Base-by-base conservation (phyloP, 495 filamentous ascomycete genomes). In the Daldinia caldariorum region DNA sequence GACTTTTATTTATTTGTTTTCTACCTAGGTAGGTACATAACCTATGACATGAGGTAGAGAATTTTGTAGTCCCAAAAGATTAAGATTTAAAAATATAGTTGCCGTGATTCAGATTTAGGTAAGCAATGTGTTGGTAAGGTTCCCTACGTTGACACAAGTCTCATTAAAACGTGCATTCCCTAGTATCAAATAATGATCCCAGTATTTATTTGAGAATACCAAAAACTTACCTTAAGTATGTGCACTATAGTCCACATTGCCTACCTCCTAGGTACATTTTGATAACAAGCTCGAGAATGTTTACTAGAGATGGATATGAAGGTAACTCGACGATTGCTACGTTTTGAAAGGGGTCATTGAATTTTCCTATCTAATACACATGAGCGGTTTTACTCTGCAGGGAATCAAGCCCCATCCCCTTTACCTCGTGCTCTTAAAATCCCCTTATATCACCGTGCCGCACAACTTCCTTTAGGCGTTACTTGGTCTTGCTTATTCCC, bases 351-450 rank as follows among this genome's bases (percentile, higher is more conserved):
- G 22, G 51, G 56, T 43, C 31, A 51, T 58, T 41, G 32, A 32
- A 61, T 68, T 68, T 62, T 58, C 51, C 65, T 62, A 61, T 54
- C 29, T 53, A 29, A 20, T 29, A 59, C 31, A n/a, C 18, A 66
- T 39, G 41, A 58, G 55, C 43, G 8, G 35, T 41, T 41, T 59
- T 38, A 10, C 34, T 67, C 26, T 13, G 20, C 35, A 59, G 16
- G 26, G 29, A 45, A 63, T 20, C 22, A 53, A 61, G 13, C 4
- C 29, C 34, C 34, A 0, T 13, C 22, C 22, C 55, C 18, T 59
- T 43, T 6, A 14, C 47, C 5, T 37, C 10, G 16, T 20, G 18
- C 18, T 47, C 43, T 47, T 22, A 22, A 12, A 4, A 22, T 13
- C 43, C 3, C 16, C 43, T 47, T 47, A 22, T 6, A 47, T 22